Evolutionary conservation across 2,329 filamentous ascomycete genomes (phyloP).

Genomic region (Colletotrichum filicis): DNA sequence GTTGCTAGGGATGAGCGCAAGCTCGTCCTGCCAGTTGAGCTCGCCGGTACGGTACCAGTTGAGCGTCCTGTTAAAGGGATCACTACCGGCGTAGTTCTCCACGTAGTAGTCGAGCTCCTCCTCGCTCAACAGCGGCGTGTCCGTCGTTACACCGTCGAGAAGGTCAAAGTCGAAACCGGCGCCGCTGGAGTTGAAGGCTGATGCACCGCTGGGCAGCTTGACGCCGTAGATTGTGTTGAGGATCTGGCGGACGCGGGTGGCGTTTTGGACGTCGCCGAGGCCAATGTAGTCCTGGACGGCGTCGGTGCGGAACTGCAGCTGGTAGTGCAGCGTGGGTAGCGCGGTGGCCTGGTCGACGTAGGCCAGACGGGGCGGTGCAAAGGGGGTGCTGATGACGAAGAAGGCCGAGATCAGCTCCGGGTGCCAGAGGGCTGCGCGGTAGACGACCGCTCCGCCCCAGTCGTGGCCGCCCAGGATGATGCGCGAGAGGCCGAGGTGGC

Average conservation of each 20-base stretch:
- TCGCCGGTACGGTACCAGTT: conserved; percentile 87
- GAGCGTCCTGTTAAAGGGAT: conserved; percentile 80
- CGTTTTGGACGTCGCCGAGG: conserved; percentile 57
- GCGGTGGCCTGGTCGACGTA: conserved; percentile 67
- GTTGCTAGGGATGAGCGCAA: conserved; percentile 55
- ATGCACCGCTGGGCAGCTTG: conserved; percentile 60
- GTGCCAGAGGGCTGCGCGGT: conserved; percentile 75
- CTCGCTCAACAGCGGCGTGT: conserved; percentile 67
- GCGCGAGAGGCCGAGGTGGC: conserved; percentile 53
- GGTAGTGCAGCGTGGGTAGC: conserved; percentile 78
- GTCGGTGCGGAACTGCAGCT: conserved; percentile 75
- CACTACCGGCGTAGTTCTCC: conserved; percentile 69
- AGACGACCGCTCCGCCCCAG: conserved; percentile 81
- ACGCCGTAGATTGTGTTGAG: conserved; percentile 76
- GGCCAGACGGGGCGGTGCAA: conserved; percentile 59
- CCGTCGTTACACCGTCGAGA: conserved; percentile 60
- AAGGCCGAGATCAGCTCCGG: conserved; percentile 75
- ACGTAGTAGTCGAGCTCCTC: conserved; percentile 84
- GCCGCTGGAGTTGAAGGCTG: conserved; percentile 62
- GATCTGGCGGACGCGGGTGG: conserved; percentile 71
- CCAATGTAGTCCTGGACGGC: conserved; percentile 52
- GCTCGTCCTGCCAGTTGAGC: conserved; percentile 82
- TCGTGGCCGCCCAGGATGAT: conserved; percentile 87
- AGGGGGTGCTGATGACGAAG: conserved; percentile 81
- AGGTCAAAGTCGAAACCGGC: conserved; percentile 70